Evolutionary conservation across 768 basidiomycete genomes (phyloP), one percentile per base, ranked within the genome.

Genomic region (Pluteus cervinus): DNA sequence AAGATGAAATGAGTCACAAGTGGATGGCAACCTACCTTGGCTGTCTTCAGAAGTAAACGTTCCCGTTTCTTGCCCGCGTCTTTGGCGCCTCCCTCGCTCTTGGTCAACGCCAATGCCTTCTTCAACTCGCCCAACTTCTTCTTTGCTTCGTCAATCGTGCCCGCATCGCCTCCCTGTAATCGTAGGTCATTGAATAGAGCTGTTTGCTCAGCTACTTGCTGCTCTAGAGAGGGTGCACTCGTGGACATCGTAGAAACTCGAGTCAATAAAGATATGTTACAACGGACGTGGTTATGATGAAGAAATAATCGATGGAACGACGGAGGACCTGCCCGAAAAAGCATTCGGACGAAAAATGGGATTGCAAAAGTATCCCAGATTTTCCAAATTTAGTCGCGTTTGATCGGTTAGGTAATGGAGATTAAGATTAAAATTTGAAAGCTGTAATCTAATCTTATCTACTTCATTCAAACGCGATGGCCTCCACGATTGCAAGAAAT

Each of bases 11-110:
- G 28, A 33, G 33, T 9, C 45, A 46, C 40, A 44, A 42, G 47
- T 44, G 24, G 37, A 39, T 12, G 39, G 3, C 28, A 16, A 49
- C 79, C 39, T 37, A 86, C 91, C 77, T 99, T 97, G 28, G 92
- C 86, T 1, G 92, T 94, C 66, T 99, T 99, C 48, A 99, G 71
- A 40, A 86, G 54, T 45, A 97, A 53, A 32, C 76, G 65, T 35
- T 76, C 83, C 49, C 72, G 79, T 65, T 83, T 84, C 65, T 79
- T 79, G 33, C 55, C 68, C 11, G 60, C 54, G 50, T 54, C 41
- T 49, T 50, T 7, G 40, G 44, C 34, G 56, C 72, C 42, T 66
- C 75, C 31, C 57, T 63, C 36, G 26, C 59, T 52, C 25, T 60
- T 65, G 21, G 71, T 58, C 40, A 69, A 53, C 1, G 66, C 75